These are phyloP conservation scores for Fagopyrum homotropicum DNA, from an alignment of 148 eudicot species.

Conservation along the genomic window DNA sequence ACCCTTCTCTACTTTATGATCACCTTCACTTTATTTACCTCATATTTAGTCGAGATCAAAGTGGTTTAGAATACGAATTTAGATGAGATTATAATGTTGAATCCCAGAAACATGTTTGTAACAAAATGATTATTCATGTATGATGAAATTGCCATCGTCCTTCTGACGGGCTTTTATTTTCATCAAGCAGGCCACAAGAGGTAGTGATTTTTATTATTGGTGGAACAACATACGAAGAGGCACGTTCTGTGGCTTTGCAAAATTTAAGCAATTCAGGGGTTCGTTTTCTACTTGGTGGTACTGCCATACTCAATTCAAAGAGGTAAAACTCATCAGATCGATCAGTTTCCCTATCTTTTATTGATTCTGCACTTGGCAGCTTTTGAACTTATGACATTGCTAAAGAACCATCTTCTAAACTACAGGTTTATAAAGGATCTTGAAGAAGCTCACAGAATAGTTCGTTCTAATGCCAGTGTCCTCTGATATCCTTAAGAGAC, in stretches of 20 bases:
- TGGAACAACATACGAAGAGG: conserved; percentile 93
- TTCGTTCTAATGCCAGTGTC: conserved; percentile 9
- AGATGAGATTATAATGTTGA: too few species aligned
- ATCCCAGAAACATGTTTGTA: background rate
- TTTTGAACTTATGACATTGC: background rate
- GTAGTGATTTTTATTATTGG: conserved; percentile 86
- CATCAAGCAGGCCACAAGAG: conserved; percentile 71
- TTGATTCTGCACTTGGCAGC: background rate
- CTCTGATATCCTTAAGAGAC: background rate
- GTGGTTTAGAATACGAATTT: background rate
- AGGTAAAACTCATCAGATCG: conserved; percentile 33
- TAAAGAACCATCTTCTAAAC: background rate
- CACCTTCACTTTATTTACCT: too few species aligned
- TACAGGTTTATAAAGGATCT: conserved; percentile 10
- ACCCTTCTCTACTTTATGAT: too few species aligned
- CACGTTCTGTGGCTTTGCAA: conserved; percentile 77
- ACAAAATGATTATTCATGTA: background rate
- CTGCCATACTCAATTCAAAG: conserved; percentile 75
- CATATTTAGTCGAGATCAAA: background rate
- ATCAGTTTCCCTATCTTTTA: background rate
- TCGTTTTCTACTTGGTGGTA: conserved; percentile 90
- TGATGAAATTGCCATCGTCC: background rate
- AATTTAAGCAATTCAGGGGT: conserved; percentile 77
- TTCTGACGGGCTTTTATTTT: conserved; percentile 12
- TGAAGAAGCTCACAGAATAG: conserved; percentile 9